phyloP scores from a whole-genome alignment of 495 filamentous ascomycete genomes.

The Penicillium turbatum region DNA sequence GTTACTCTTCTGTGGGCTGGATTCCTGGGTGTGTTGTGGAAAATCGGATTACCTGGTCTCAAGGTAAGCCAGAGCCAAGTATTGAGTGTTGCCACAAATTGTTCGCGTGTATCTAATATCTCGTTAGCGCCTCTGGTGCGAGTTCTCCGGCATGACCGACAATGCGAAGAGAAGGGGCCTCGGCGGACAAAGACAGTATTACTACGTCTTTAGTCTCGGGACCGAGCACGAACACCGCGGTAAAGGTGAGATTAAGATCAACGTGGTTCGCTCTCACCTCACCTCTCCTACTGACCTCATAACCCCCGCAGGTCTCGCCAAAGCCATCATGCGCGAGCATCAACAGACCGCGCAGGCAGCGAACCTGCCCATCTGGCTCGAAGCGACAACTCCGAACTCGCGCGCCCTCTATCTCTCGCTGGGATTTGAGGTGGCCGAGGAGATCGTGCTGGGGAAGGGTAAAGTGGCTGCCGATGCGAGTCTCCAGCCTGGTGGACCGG shows the following conservation, averaged over 20 bases:
- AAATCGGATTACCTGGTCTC: constrained; percentile 19
- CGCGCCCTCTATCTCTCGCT: constrained; percentile 24
- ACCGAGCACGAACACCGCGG: constrained; percentile 27
- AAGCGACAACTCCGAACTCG: constrained; percentile 23
- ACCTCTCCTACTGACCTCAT: not conserved
- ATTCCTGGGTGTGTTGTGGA: constrained; percentile 21
- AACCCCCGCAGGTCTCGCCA: constrained; percentile 20
- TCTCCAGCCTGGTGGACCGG: constrained; percentile 19
- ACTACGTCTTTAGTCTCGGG: constrained; percentile 30
- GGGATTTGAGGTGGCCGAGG: constrained; percentile 27
- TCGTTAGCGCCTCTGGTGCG: constrained; percentile 21
- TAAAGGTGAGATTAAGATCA: constrained; percentile 14
- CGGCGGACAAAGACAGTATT: constrained; percentile 20
- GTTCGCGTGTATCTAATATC: not conserved
- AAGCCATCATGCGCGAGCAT: constrained; percentile 21
- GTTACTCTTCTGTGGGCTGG: constrained; percentile 24
- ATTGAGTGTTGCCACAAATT: not conserved
- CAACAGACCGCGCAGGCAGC: constrained; percentile 17
- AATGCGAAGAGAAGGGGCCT: constrained; percentile 25
- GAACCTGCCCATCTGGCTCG: constrained; percentile 30
- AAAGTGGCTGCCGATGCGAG: constrained; percentile 24
- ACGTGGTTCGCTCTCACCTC: not conserved
- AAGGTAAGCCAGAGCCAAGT: constrained; percentile 11
- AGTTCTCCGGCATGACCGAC: constrained; percentile 28
- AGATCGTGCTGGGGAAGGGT: constrained; percentile 23